Evolutionary conservation across 352 stramenopile species (phyloP).

Genomic region (Phytophthora vignae): DNA sequence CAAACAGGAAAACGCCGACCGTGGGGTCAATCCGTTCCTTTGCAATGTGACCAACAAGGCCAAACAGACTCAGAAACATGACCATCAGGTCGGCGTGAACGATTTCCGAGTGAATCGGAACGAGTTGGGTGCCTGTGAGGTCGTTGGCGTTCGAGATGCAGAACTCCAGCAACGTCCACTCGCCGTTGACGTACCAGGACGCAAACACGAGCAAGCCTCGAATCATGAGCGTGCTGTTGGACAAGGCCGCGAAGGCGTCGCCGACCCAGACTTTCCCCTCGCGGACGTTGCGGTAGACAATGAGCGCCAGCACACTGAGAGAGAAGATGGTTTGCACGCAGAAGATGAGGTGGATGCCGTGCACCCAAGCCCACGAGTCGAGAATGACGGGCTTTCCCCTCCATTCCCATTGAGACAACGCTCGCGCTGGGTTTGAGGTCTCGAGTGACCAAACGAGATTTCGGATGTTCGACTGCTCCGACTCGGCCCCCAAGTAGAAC

Average conservation of each 20-base stretch:
- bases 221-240: conserved; percentile 44
- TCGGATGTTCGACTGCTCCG: conserved; percentile 55
- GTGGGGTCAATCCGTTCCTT: conserved; percentile 39
- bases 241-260: conserved; percentile 48
- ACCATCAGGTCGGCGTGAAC: conserved; percentile 54
- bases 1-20: conserved; percentile 34
- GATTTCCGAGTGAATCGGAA: conserved; percentile 41
- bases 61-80: conserved; percentile 42
- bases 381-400: conserved; percentile 27
- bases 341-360: conserved; percentile 54
- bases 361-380: conserved; percentile 63
- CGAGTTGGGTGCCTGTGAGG: conserved; percentile 24
- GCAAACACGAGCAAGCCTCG: conserved; percentile 44
- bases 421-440: conserved; percentile 12
- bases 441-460: conserved; percentile 43
- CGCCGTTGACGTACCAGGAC: conserved; percentile 50
- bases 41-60: conserved; percentile 31
- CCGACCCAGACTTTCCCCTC: conserved; percentile 50
- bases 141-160: conserved; percentile 46
- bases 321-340: conserved; percentile 43
- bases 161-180: conserved; percentile 58
- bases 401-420: conserved; percentile 44
- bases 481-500: conserved; percentile 48
- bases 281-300: conserved; percentile 42
- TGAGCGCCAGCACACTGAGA: conserved; percentile 40